phyloP scores from a whole-genome alignment of 2,329 filamentous ascomycete species.

The Nemania diffusa region DNA sequence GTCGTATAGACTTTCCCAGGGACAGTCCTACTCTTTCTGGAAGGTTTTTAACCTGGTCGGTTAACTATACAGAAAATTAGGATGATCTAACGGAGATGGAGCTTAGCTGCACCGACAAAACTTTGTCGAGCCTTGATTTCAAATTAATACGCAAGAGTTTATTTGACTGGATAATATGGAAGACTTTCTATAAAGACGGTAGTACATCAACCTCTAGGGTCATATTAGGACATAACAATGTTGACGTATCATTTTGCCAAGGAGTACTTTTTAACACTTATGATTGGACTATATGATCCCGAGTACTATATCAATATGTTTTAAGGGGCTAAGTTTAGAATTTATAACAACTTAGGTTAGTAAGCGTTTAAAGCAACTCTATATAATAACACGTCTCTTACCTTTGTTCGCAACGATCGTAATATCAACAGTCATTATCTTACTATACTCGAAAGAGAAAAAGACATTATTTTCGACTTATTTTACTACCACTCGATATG shows the following conservation, averaged over 20 bases:
- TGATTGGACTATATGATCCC: not conserved
- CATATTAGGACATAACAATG: slow-evolving; percentile 1
- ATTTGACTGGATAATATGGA: not conserved
- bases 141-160: slow-evolving; percentile 1
- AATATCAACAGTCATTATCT: not conserved
- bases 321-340: not conserved
- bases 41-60: too few species aligned
- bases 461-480: not conserved
- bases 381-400: not conserved
- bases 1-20: too few species aligned
- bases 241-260: not conserved
- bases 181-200: not conserved
- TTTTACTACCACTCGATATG: not conserved
- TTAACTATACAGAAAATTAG: too few species aligned
- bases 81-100: not conserved
- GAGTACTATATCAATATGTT: slow-evolving; percentile 1
- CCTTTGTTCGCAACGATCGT: not conserved
- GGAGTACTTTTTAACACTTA: not conserved
- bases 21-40: too few species aligned
- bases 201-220: not conserved
- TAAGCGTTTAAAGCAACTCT: slow-evolving; percentile 1
- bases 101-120: not conserved
- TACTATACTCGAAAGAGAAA: not conserved
- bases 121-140: not conserved
- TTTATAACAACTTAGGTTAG: not conserved